phyloP scores from a whole-genome alignment of 768 basidiomycete species.

The Mycena albidolilacea region DNA sequence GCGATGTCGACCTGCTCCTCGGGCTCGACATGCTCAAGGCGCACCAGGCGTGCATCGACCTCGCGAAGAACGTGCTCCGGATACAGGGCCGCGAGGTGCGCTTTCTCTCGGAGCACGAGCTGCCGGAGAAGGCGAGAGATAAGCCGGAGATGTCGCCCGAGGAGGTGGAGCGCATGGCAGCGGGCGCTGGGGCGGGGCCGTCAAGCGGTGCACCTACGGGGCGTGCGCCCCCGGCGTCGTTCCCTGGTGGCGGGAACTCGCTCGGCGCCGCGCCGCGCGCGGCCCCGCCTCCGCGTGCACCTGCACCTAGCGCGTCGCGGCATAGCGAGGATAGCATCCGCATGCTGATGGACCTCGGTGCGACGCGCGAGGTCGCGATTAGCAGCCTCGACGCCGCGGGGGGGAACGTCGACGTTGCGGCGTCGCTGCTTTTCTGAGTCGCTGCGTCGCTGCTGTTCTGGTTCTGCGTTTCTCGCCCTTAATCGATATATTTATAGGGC shows the following conservation, averaged over 20 bases:
- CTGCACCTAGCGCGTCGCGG: conserved; percentile 41
- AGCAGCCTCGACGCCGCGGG: conserved; percentile 82
- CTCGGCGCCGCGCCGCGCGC: conserved; percentile 64
- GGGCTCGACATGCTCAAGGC: conserved; percentile 99
- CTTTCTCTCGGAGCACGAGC: conserved; percentile 95
- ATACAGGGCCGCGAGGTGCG: conserved; percentile 91
- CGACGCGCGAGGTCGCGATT: conserved; percentile 82
- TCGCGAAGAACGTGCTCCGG: conserved; percentile 90
- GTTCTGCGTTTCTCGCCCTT: background rate
- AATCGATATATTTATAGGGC: conserved; percentile 36
- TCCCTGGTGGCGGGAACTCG: conserved; percentile 80
- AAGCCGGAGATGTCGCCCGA: conserved; percentile 36
- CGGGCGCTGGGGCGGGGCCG: conserved; percentile 36
- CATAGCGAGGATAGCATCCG: conserved; percentile 75
- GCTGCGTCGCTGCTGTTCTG: no score
- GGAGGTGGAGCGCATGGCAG: conserved; percentile 33
- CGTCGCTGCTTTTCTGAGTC: conserved; percentile 82
- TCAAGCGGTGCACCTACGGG: conserved; percentile 40
- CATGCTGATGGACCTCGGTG: conserved; percentile 84
- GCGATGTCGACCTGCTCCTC: conserved; percentile 94
- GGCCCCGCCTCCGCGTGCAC: conserved; percentile 41
- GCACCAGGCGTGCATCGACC: conserved; percentile 96
- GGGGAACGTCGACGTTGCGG: conserved; percentile 92
- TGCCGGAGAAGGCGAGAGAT: conserved; percentile 84
- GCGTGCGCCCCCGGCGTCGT: conserved; percentile 48